Base-by-base conservation (phyloP, 1,284 basidiomycete genomes). In the Ceratobasidium theobromae region DNA sequence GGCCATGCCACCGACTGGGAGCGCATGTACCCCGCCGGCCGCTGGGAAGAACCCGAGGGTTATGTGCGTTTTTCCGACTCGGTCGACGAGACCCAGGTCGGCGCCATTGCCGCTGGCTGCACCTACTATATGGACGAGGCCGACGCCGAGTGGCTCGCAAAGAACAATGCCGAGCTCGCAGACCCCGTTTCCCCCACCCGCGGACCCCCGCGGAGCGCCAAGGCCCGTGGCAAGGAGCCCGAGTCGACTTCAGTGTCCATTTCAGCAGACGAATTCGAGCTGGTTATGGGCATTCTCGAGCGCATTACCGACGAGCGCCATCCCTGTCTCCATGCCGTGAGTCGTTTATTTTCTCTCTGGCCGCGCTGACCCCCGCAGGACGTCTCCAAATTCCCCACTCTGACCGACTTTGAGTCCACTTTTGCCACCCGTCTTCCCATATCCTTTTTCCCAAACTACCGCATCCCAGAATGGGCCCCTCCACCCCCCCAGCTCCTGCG, bases 81-180 rank as follows among this genome's bases (percentile, higher is more conserved):
- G 1, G 87, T 92, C 69, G 97, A 99, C 74, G 94, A 98, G 72
- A 78, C 82, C 30, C 77, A 81, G 66, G 75, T 74, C 14, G 80
- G 78, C 68, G 83, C 83, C 18, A 82, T 91, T 68, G 77, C 82
- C 35, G 81, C 84, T 71, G 87, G 86, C 0, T 92, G 88, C 74
- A 85, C 87, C 3, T 98, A 99, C 76, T 91, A 87, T 72, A 91
- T 98, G 88, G 97, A 99, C 74, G 97, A 99, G 76, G 89, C 93
- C 40, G 97, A 99, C 78, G 86, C 90, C 72, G 89, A 91, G 66
- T 99, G 96, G 95, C 84, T 99, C 40, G 87, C 91, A 69, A 89
- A 87, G 76, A 93, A 93, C 75, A 98, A 98, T 72, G 60, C 48
- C n/a, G 88, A 91, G 71, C 86, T 91, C 70, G 90, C 91, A 1